Evolutionary conservation across 331 rosid species (phyloP).

Genomic region (Arachis monticola): DNA sequence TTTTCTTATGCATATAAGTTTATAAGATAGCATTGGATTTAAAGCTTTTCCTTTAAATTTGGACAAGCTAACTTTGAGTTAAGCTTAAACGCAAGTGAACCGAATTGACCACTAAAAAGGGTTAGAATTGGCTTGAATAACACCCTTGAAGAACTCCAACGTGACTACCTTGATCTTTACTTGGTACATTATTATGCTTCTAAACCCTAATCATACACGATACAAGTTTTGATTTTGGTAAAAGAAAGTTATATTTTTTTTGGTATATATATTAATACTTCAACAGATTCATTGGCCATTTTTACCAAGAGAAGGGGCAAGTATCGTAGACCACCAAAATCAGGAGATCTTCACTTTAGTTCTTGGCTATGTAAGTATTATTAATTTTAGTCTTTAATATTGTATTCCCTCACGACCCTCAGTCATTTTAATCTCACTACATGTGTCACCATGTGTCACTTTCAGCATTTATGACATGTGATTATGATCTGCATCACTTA

Average conservation of each 20-base stretch:
- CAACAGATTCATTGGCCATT: background rate
- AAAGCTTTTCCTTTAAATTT: background rate
- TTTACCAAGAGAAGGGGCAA: background rate
- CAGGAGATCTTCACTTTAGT: background rate
- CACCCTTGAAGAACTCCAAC: constrained; percentile 4
- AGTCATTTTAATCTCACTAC: too few relatives aligned
- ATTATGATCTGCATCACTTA: too few relatives aligned
- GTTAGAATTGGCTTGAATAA: background rate
- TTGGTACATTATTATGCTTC: background rate
- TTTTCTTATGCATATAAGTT: background rate
- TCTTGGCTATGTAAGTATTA: too few relatives aligned
- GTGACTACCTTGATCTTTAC: background rate
- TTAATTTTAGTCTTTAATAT: too few relatives aligned
- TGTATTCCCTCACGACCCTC: too few relatives aligned
- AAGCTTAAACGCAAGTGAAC: background rate
- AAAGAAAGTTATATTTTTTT: background rate
- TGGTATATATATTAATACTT: background rate
- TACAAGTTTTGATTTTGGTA: background rate
- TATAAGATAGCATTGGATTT: background rate
- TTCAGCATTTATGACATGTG: too few relatives aligned
- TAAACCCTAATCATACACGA: background rate
- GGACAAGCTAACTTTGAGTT: background rate
- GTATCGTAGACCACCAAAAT: background rate
- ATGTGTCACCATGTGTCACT: too few relatives aligned
- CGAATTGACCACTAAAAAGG: background rate